Evolutionary conservation across 1,139 yeast species (phyloP), one percentile per base, ranked within the genome.

Genomic region (Yamadazyma triangularis): DNA sequence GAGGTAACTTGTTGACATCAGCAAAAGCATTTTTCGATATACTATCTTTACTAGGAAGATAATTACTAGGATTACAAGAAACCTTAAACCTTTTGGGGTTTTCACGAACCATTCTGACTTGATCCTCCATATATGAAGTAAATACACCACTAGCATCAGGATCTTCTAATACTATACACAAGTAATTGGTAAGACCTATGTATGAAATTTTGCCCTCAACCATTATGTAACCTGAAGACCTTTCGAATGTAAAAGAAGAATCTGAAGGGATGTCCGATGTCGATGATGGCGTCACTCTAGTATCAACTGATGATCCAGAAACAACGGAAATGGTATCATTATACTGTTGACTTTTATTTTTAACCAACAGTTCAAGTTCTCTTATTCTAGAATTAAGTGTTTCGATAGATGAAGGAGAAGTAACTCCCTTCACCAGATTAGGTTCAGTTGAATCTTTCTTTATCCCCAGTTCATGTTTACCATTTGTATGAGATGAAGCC

Each of bases 161-260:
- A 24, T 29, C 32, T 20, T 29, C 28, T n/a, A 29, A n/a, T 4
- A 25, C 12, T 4, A 25, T 5, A 5, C 21, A 4, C 8, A 24
- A 6, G 22, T 9, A 29, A 8, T 23, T 8, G 3, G 32, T 25
- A 9, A 28, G 25, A 20, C 18, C 28, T 13, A 29, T 22, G 16
- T 29, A 28, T 6, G 13, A 5, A 8, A 28, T 4, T 24, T 24
- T 24, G 4, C 26, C 15, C n/a, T 28, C 24, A 7, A 28, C 5
- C 4, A 24, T 9, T 8, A 21, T 20, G 19, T 28, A 19, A 3
- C 31, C 31, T 9, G 10, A 11, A 7, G 13, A 24, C 6, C 13
- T 12, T 6, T 18, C 20, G 9, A 18, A 18, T 9, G 8, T 9
- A 9, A 18, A 18, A 18, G 20, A 6, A 7, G 6, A 6, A 18